Evolutionary conservation across 768 basidiomycete species (phyloP).

Genomic region (Amanita subjunquillea): DNA sequence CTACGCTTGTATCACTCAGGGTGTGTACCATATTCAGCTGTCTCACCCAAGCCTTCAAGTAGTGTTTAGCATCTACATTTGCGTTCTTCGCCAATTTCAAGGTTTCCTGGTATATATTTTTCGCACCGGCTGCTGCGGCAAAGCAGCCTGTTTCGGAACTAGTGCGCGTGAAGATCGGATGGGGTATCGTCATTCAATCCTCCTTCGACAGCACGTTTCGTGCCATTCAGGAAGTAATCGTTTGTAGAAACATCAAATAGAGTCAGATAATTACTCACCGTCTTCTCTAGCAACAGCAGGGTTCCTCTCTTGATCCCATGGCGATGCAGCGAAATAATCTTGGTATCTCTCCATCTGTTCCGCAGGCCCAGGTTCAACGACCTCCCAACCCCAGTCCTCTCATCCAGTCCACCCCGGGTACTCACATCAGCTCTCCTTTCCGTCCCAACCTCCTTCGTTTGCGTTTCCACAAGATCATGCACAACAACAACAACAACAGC

Average conservation of each 20-base stretch:
- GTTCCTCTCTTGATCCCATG: slow-evolving; percentile 1
- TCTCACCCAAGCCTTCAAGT: slow-evolving; percentile 65
- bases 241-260: no score
- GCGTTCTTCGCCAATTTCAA: slow-evolving; percentile 35
- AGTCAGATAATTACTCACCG: no score
- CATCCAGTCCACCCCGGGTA: not conserved
- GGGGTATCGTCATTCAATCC: slow-evolving; percentile 48
- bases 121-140: slow-evolving; percentile 41
- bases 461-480: not conserved
- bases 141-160: slow-evolving; percentile 54
- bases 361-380: slow-evolving; percentile 10
- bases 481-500: not conserved
- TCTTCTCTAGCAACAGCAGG: slow-evolving; percentile 10
- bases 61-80: slow-evolving; percentile 57
- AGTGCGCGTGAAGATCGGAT: slow-evolving; percentile 6
- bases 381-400: slow-evolving; percentile 8
- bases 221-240: slow-evolving; percentile 66
- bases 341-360: not conserved
- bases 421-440: not conserved
- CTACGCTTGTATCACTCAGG: no score
- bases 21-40: slow-evolving; percentile 43
- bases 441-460: not conserved
- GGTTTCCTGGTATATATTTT: slow-evolving; percentile 57
- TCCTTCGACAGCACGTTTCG: slow-evolving; percentile 75
- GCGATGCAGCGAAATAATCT: not conserved